These are phyloP conservation scores for Leccinum huronense DNA, from an alignment of 1,284 basidiomycete genomes.

Conservation along the genomic window DNA sequence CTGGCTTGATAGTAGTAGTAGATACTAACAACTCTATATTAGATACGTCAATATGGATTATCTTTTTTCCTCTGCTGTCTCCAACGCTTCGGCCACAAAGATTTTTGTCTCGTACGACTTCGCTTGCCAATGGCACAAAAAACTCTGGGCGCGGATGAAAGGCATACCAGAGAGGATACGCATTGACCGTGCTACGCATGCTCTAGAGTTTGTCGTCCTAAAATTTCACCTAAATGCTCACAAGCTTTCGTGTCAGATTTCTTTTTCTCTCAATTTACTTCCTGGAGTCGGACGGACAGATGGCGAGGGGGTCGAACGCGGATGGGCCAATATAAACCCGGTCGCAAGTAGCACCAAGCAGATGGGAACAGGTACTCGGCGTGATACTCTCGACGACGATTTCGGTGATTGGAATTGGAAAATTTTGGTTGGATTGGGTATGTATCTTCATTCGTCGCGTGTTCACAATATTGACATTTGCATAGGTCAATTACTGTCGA, in stretches of 20 bases:
- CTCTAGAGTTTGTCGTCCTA: not conserved
- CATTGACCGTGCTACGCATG: not conserved
- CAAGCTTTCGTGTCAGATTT: not conserved
- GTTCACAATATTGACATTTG: not conserved
- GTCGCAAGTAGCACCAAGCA: not conserved
- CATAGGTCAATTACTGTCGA: not conserved
- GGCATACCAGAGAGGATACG: not conserved
- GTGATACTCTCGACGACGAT: not conserved
- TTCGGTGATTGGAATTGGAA: not conserved
- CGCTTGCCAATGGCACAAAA: not conserved
- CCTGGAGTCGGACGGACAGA: not conserved
- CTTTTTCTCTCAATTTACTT: not conserved
- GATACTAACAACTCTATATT: not conserved
- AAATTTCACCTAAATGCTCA: not conserved
- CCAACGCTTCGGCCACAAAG: not conserved
- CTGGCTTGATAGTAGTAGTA: not conserved
- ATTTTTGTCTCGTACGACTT: not conserved
- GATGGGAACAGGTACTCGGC: not conserved
- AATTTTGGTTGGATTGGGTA: not conserved
- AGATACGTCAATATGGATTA: not conserved
- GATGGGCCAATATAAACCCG: not conserved
- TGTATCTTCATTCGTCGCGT: not conserved
- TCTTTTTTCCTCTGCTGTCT: not conserved
- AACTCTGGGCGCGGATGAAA: not conserved
- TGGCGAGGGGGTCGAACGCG: not conserved